Base-by-base conservation (phyloP, 345 rosid genomes). In the Citrus australasica region DNA sequence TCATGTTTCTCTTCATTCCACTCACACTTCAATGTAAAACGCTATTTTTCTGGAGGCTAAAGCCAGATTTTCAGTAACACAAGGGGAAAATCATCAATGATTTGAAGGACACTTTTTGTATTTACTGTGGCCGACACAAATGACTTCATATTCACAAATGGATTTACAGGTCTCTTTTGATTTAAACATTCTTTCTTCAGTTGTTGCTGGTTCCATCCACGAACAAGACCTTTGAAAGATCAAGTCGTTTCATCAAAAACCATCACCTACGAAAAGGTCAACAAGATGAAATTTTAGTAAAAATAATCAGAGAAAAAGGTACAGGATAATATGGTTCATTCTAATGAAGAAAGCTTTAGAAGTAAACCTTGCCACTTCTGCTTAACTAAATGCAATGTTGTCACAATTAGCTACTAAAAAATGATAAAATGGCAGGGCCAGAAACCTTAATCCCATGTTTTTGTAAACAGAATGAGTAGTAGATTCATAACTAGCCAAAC, bases 241-340 rank as follows among this genome's bases (percentile, higher is more conserved):
- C 82, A 90, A 27, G 87, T 80, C 55, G 91, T 83, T 81, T 91
- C 95, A 88, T 91, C 87, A 55, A 91, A 91, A 68, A 56, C 80
- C 93, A 91, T 87, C 78, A 80, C 89, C 95, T 91, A 71, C 0
- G 80, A 33, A 40, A 80, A 17, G 65, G 65, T 65, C 75, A 83
- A 40, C 11, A 42, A 79, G 70, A 74, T 4, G 25, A 69, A 69
- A 37, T 10, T 22, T 16, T 17, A 72, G 73, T 67, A 76, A 59
- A n/a, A 61, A 69, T 35, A 53, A 35, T 27, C 10, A 46, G 71
- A 67, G 51, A 28, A 58, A 5, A 28, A 40, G 9, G 2, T 25
- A 24, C 21, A 70, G 10, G 46, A 32, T 65, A 33, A 33, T 32
- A 32, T 38, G 9, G 42, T 32, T 64, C 38, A 64, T 14, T 64